A percentile compares a stretch with the other conserved stretches of the same genome.
Conservation (phyloP, 805 yeast genomes). For the Yarrowia sp. region DNA sequence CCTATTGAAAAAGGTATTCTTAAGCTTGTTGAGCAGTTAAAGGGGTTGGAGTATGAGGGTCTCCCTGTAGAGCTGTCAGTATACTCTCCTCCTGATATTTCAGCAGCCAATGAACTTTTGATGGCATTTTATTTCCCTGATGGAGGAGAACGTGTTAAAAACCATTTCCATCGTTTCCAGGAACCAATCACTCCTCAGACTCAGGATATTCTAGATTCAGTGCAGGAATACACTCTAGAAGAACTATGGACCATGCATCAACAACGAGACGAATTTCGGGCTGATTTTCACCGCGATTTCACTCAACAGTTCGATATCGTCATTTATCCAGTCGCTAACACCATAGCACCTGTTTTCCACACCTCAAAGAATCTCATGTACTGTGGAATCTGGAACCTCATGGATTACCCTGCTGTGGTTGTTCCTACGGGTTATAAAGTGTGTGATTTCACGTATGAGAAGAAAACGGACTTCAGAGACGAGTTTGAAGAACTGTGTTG, state of each 20-base stretch:
- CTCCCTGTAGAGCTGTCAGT: background rate
- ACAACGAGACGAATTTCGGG: slow-evolving; percentile 40
- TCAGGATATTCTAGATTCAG: slow-evolving; percentile 39
- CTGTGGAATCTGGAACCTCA: slow-evolving; percentile 30
- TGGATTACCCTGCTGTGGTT: slow-evolving; percentile 32
- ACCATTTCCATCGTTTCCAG: slow-evolving; percentile 33
- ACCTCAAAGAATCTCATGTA: slow-evolving; percentile 61
- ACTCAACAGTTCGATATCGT: background rate
- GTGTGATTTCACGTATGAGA: slow-evolving; percentile 27
- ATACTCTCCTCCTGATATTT: background rate
- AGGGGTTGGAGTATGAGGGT: slow-evolving; percentile 38
- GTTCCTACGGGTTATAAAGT: slow-evolving; percentile 41
- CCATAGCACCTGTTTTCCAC: slow-evolving; percentile 62
- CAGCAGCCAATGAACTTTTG: slow-evolving; percentile 53
- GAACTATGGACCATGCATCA: slow-evolving; percentile 43
- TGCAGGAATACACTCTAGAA: slow-evolving; percentile 34
- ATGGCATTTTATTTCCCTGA: slow-evolving; percentile 51
- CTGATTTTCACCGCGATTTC: slow-evolving; percentile 25
- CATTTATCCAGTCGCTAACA: background rate
- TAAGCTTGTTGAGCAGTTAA: slow-evolving; percentile 52
- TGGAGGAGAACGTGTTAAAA: slow-evolving; percentile 44
- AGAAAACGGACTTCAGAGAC: slow-evolving; percentile 26
- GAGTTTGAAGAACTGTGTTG: slow-evolving; percentile 32
- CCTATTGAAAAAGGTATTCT: slow-evolving; percentile 55
- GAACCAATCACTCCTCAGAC: slow-evolving; percentile 30